Conservation (phyloP, 371 early-diverging fungal genomes). For the Mucor sp. region DNA sequence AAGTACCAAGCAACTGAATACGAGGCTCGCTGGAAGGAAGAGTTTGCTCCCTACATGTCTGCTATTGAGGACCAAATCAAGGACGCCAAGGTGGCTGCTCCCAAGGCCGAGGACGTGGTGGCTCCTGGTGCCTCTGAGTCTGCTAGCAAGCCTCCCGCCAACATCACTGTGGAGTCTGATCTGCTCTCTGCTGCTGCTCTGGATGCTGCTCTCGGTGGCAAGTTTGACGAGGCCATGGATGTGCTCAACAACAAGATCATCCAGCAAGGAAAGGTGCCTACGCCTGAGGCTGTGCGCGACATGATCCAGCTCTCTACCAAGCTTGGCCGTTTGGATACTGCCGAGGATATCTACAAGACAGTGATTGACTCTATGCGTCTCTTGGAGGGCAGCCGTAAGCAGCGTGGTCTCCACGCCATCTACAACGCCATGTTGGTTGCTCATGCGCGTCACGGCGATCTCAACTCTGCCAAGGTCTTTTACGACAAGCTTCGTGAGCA, state of each 20-base stretch:
- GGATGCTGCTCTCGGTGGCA: slow-evolving; percentile 28
- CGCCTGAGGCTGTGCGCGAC: slow-evolving; percentile 47
- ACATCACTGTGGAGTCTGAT: slow-evolving; percentile 19
- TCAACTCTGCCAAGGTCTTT: slow-evolving; percentile 43
- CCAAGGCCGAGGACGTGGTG: neutral
- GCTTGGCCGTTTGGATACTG: slow-evolving; percentile 19
- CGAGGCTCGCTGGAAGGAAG: slow-evolving; percentile 37
- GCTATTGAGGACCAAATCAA: slow-evolving; percentile 11
- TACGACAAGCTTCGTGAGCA: slow-evolving; percentile 48
- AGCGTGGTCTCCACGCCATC: slow-evolving; percentile 22
- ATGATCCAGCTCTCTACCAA: slow-evolving; percentile 40
- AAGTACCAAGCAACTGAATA: slow-evolving; percentile 27
- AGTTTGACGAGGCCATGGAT: slow-evolving; percentile 29
- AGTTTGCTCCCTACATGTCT: slow-evolving; percentile 27
- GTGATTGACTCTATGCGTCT: slow-evolving; percentile 18
- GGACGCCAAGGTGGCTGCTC: neutral
- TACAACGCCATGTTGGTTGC: slow-evolving; percentile 61
- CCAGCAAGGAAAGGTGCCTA: slow-evolving; percentile 30
- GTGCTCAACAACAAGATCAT: slow-evolving; percentile 35
- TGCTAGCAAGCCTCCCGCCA: neutral
- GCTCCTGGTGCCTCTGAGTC: neutral
- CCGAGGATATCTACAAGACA: slow-evolving; percentile 34
- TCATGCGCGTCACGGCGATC: slow-evolving; percentile 48
- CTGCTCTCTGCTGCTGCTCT: slow-evolving; percentile 32
- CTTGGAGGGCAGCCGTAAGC: slow-evolving; percentile 16